Base-by-base conservation (phyloP, 2,329 filamentous ascomycete species). In the Stenocarpella maydis region DNA sequence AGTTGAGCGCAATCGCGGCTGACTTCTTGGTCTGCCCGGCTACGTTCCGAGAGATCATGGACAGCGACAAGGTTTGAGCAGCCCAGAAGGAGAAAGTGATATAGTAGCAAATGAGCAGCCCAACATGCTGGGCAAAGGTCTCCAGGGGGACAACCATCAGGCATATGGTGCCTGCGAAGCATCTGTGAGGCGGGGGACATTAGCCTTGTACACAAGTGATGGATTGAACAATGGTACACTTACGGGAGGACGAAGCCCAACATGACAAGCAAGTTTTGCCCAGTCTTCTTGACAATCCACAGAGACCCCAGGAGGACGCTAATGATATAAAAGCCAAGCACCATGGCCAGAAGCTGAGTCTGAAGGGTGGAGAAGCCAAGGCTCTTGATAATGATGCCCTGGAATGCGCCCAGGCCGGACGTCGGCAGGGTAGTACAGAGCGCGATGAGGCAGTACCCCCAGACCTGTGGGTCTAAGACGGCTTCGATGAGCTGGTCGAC, bases 11-110 rank as follows among this genome's bases (percentile, higher is more conserved):
- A 3, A 93, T 86, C 8, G 87, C 88, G 12, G 90, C 85, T 0
- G 86, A 85, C 77, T 92, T 93, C 80, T 94, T 94, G 1, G 91
- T 93, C 74, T 92, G 90, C 0, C 91, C 91, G 31, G 88, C 91
- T 12, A 92, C 82, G 75, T 93, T 93, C 19, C 90, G 85, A 0
- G 88, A 88, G 68, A 92, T 84, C 82, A 93, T 85, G 17, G 89
- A 90, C 74, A 93, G 84, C 9, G 86, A 83, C 15, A 93, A 81
- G 1, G 89, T 91, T 74, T 91, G 88, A 0, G 90, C 91, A 0
- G 91, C 90, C 91, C 91, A 94, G 85, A 94, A 94, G 6, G 90
- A 92, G 21, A 93, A 84, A 0, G 89, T 90, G 71, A 94, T 90
- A 80, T 94, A 94, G 83, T 94, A 94, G 75, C 85, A 87, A 75